Conservation (phyloP, 2,329 filamentous ascomycete species). For the Colletotrichum orchidophilum region DNA sequence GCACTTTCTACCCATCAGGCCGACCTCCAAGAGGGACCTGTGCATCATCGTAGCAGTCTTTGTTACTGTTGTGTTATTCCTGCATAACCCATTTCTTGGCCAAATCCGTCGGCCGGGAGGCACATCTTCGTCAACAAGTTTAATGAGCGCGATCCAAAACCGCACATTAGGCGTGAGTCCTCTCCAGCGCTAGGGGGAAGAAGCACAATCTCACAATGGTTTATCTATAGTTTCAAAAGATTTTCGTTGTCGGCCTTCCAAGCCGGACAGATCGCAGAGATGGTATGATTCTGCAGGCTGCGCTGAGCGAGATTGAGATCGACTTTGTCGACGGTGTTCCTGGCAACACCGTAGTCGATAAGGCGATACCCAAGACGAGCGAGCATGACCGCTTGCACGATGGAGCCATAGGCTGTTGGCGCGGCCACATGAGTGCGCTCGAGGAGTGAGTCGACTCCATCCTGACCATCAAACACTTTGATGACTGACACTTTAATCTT, state of each 20-base stretch:
- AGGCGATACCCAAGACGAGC: slow-evolving; percentile 45
- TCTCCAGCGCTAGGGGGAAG: accelerated
- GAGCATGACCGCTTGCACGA: slow-evolving; percentile 43
- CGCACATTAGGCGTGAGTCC: slow-evolving; percentile 24
- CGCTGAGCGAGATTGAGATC: slow-evolving; percentile 54
- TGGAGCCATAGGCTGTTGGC: slow-evolving; percentile 46
- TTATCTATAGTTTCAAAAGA: slow-evolving; percentile 56
- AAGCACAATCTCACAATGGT: neutral
- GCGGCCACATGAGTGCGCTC: slow-evolving; percentile 50
- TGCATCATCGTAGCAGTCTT: slow-evolving; percentile 5
- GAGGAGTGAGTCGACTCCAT: slow-evolving; percentile 39
- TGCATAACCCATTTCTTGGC: slow-evolving; percentile 15
- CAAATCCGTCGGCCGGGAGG: neutral
- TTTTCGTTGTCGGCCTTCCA: slow-evolving; percentile 62
- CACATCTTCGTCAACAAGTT: neutral
- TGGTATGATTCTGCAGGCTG: slow-evolving; percentile 56
- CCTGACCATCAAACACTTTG: neutral
- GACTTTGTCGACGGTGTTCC: slow-evolving; percentile 57
- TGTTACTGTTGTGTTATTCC: neutral
- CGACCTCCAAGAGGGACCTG: slow-evolving; percentile 15
- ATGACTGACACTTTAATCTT: neutral
- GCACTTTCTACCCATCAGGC: slow-evolving; percentile 8
- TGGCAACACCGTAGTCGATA: slow-evolving; percentile 48
- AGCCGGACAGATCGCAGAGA: slow-evolving; percentile 61
- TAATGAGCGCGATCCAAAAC: slow-evolving; percentile 18